Conservation (phyloP, 2,329 filamentous ascomycete genomes). For the Colletotrichum costaricense region DNA sequence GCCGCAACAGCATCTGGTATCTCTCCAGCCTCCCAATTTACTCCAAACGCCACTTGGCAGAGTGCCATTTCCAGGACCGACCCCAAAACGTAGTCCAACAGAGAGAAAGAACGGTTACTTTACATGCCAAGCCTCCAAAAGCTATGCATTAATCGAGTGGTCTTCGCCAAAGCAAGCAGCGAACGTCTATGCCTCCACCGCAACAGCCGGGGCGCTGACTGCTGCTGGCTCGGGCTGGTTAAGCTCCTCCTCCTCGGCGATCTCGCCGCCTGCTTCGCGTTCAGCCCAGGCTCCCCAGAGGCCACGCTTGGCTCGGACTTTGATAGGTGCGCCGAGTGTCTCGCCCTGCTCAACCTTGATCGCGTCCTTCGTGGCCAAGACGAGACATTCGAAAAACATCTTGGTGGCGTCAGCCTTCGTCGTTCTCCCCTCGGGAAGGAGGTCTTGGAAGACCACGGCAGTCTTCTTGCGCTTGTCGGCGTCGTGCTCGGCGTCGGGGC, state of each 20-base stretch:
- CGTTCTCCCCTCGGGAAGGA: conserved; percentile 84
- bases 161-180: conserved; percentile 25
- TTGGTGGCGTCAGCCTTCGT: conserved; percentile 94
- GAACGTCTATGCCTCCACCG: conserved; percentile 49
- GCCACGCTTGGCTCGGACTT: conserved; percentile 90
- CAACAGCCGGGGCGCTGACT: conserved; percentile 41
- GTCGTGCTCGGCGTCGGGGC: conserved; percentile 75
- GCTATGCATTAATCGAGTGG: conserved; percentile 33
- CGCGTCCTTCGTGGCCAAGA: conserved; percentile 96
- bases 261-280: conserved; percentile 73
- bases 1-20: conserved; percentile 37
- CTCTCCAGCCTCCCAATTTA: conserved; percentile 35
- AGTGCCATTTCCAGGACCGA: conserved; percentile 30
- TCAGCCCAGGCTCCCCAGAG: conserved; percentile 98
- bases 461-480: conserved; percentile 79
- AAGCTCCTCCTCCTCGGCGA: conserved; percentile 61
- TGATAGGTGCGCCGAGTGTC: conserved; percentile 81
- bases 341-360: conserved; percentile 93
- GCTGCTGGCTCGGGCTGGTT: conserved; percentile 46
- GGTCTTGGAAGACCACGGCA: conserved; percentile 88
- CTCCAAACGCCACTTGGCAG: conserved; percentile 39
- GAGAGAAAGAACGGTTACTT: conserved; percentile 34
- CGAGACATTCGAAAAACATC: conserved; percentile 99
- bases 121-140: conserved; percentile 35
- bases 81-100: conserved; percentile 33